phyloP scores from a whole-genome alignment of 352 stramenopile genomes.

The Globisporangium barbulae region DNA sequence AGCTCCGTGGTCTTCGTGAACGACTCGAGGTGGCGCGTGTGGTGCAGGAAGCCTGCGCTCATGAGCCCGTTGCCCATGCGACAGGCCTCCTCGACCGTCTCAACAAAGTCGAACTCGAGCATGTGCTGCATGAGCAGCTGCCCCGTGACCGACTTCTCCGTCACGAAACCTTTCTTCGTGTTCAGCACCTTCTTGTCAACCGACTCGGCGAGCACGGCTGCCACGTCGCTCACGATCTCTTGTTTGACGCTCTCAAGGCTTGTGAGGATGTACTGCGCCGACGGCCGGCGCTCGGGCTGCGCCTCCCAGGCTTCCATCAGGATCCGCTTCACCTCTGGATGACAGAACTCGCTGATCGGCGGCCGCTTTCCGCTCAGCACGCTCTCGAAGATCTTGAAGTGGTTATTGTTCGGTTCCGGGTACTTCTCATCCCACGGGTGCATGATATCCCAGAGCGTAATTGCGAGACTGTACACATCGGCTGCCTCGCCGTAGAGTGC shows the following conservation, averaged over 20 bases:
- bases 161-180: slow-evolving; percentile 25
- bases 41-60: slow-evolving; percentile 64
- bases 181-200: slow-evolving; percentile 27
- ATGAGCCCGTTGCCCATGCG: slow-evolving; percentile 61
- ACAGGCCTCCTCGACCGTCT: slow-evolving; percentile 41
- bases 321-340: slow-evolving; percentile 42
- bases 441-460: slow-evolving; percentile 80
- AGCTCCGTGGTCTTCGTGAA: slow-evolving; percentile 49
- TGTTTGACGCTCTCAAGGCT: slow-evolving; percentile 48
- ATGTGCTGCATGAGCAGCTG: slow-evolving; percentile 60
- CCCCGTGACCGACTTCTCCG: slow-evolving; percentile 31
- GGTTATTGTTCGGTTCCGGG: slow-evolving; percentile 46
- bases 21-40: slow-evolving; percentile 36
- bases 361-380: slow-evolving; percentile 61
- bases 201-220: slow-evolving; percentile 29
- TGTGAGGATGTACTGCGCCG: slow-evolving; percentile 42
- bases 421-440: slow-evolving; percentile 67
- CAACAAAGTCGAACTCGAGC: slow-evolving; percentile 52
- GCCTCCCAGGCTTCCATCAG: slow-evolving; percentile 50
- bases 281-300: slow-evolving; percentile 46
- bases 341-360: slow-evolving; percentile 27
- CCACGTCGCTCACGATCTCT: slow-evolving; percentile 39
- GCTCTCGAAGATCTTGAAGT: slow-evolving; percentile 67
- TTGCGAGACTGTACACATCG: slow-evolving; percentile 68
- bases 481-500: slow-evolving; percentile 67